Evolutionary conservation across 2,329 filamentous ascomycete species (phyloP), one percentile per base, ranked within the genome.

Genomic region (Trichoderma koningii): DNA sequence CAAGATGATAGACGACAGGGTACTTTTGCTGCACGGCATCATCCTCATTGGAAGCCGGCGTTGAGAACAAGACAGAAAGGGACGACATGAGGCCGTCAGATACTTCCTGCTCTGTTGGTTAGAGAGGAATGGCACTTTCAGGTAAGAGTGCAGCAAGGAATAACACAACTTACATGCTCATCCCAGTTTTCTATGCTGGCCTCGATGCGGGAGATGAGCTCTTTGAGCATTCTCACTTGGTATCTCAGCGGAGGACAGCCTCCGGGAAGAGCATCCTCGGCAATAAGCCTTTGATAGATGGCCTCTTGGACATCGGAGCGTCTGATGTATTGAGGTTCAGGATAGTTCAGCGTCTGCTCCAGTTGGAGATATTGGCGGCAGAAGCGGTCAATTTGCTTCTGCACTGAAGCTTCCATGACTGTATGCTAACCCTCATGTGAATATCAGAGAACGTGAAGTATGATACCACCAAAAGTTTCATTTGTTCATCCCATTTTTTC

Each of bases 341-440:
- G 93, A 74, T 88, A 90, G 55, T 85, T 82, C 42, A 94, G 79
- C 7, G 81, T 75, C 0, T 81, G 78, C 53, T 93, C 87, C 2
- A 93, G 80, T 74, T 97, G 93, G 41, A 94, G 83, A 73, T 92
- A 96, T 74, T 97, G 93, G 67, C 85, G 83, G 69, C 86, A 88
- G 73, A 93, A 87, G 19, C 85, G 83, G 66, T 76, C 71, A 53
- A 81, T 74, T 21, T 73, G 68, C 30, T 57, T 66, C 55, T 55
- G 60, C 61, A 63, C 69, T 10, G 68, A 56, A 53, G 34, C 41
- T 10, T 57, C 63, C 66, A 67, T 66, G 64, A 3, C 28, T 28
- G 12, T 7, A 12, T 1, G 10, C 19, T 3, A 9, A 21, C 30
- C 3, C 2, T 15, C n/a, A n/a, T 52, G 10, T 9, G 14, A 23